phyloP scores from a whole-genome alignment of 768 basidiomycete species.

The Panus rudis region DNA sequence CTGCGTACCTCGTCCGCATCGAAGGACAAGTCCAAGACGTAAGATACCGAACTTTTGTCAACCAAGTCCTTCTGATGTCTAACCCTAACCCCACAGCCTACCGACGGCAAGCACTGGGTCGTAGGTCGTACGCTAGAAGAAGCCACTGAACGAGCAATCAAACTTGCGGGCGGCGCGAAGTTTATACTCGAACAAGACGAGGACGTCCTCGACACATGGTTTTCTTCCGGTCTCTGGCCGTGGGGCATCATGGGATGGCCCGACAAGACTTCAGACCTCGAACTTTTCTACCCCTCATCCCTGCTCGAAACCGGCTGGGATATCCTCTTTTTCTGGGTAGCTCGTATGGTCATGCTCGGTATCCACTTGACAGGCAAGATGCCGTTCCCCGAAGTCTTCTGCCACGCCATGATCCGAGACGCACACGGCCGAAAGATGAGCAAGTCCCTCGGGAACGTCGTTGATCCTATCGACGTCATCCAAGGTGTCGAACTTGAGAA shows the following conservation, averaged over 20 bases:
- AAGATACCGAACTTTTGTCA: constrained; percentile 15
- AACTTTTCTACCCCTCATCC: constrained; percentile 82
- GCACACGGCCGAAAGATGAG: constrained; percentile 99
- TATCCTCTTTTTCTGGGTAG: constrained; percentile 99
- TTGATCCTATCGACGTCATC: constrained; percentile 95
- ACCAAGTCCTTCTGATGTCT: background rate
- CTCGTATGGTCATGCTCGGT: constrained; percentile 95
- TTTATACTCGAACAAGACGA: constrained; percentile 89
- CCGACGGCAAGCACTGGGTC: constrained; percentile 83
- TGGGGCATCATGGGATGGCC: constrained; percentile 99
- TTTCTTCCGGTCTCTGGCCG: constrained; percentile 96
- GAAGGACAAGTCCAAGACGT: constrained; percentile 71
- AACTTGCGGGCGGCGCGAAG: constrained; percentile 53
- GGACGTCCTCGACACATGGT: constrained; percentile 99
- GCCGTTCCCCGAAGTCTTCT: constrained; percentile 93
- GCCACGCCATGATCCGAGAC: constrained; percentile 98
- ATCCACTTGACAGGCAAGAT: constrained; percentile 81
- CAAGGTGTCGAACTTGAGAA: constrained; percentile 73
- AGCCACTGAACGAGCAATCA: constrained; percentile 68
- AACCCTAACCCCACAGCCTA: constrained; percentile 30
- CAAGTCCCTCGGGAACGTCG: constrained; percentile 96
- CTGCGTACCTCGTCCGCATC: constrained; percentile 86
- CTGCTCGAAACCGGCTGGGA: constrained; percentile 98
- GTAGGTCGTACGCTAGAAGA: constrained; percentile 76
- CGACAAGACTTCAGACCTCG: constrained; percentile 77